These are phyloP conservation scores for Camelina neglecta DNA, from an alignment of 345 rosid species.

Conservation along the genomic window DNA sequence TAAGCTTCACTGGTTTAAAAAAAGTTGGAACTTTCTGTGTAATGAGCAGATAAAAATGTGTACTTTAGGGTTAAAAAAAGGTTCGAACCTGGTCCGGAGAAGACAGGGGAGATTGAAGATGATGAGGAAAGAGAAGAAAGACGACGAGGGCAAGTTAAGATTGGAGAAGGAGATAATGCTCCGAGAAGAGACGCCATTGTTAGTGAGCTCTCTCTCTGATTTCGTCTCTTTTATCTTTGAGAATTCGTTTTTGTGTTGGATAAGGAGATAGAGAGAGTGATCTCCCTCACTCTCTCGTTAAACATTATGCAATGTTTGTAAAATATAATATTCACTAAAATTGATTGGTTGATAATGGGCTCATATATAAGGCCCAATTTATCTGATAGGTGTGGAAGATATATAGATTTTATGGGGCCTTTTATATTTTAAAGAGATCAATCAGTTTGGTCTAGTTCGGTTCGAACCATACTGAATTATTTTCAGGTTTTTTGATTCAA, in stretches of 20 bases:
- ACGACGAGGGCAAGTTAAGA: constrained; percentile 49
- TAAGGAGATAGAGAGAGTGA: constrained; percentile 12
- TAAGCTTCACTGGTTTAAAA: no score
- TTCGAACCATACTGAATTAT: no score
- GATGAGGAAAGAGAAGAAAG: constrained; percentile 49
- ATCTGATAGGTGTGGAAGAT: no score
- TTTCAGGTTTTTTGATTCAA: no score
- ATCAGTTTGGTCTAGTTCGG: no score
- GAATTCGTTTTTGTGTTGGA: constrained; percentile 15
- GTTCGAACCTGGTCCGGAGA: constrained; percentile 28
- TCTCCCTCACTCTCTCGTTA: no score
- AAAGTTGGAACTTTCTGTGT: background rate
- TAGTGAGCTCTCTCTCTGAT: constrained; percentile 34
- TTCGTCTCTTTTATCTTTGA: constrained; percentile 13
- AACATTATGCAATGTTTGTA: background rate
- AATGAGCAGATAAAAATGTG: background rate
- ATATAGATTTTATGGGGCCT: no score
- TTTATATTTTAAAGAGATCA: no score
- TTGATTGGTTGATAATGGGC: background rate
- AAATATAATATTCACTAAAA: no score
- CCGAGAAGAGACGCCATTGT: constrained; percentile 68
- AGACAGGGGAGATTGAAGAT: constrained; percentile 42
- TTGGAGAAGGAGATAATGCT: constrained; percentile 51
- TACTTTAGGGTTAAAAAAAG: background rate
- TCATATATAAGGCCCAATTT: background rate